These are phyloP conservation scores for Daldinia childiae DNA, from an alignment of 495 filamentous ascomycete genomes.

Conservation along the genomic window DNA sequence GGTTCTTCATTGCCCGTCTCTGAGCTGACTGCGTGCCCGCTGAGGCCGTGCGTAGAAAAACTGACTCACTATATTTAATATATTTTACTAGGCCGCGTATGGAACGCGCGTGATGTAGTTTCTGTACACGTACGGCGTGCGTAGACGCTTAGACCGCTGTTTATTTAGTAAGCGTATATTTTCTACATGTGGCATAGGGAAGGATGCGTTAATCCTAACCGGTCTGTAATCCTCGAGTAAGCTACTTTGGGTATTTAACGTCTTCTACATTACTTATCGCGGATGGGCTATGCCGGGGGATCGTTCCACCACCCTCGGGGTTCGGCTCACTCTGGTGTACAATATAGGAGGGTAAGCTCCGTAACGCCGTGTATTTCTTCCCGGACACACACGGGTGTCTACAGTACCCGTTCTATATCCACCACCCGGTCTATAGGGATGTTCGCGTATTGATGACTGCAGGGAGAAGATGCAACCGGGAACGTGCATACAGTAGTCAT, in stretches of 20 bases:
- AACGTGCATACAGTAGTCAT: background rate
- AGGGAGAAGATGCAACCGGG: background rate
- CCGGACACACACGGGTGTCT: background rate
- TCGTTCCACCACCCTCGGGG: conserved; percentile 1
- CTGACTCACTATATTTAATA: background rate
- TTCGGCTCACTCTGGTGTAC: background rate
- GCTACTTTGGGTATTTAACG: background rate
- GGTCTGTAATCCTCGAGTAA: conserved; percentile 1
- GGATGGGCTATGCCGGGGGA: background rate
- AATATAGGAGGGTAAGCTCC: background rate
- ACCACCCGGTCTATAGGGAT: background rate
- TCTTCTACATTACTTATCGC: background rate
- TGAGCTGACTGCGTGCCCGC: background rate
- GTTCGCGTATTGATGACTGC: conserved; percentile 3
- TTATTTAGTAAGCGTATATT: background rate
- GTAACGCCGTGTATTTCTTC: background rate
- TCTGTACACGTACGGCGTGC: conserved; percentile 1
- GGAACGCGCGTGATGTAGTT: conserved; percentile 3
- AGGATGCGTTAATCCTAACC: background rate
- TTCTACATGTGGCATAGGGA: background rate
- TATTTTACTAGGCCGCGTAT: conserved; percentile 2
- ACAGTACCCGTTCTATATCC: background rate
- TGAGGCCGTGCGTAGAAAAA: background rate
- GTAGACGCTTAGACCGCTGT: conserved; percentile 4
- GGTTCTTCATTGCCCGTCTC: background rate